Evolutionary conservation across 352 stramenopile species (phyloP).

Genomic region (Phytophthora sp.): DNA sequence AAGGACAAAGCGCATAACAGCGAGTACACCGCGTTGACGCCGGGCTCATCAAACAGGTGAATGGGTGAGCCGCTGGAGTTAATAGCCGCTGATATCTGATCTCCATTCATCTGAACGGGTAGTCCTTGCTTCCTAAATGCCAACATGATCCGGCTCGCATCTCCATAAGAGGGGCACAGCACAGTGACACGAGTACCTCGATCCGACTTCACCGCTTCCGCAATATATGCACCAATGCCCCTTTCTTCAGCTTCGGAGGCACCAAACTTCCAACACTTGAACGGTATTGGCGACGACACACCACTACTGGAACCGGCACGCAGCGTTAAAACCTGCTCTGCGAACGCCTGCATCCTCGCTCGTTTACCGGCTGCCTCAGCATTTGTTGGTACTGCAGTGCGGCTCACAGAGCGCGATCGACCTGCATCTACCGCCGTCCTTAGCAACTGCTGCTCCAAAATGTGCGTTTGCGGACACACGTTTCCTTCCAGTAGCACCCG

Average conservation of each 20-base stretch:
- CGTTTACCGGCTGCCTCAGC: background rate
- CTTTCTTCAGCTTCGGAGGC: slow-evolving; percentile 27
- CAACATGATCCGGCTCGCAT: slow-evolving; percentile 42
- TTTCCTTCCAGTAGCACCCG: slow-evolving; percentile 40
- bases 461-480: slow-evolving; percentile 35
- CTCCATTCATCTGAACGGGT: slow-evolving; percentile 16
- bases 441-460: slow-evolving; percentile 46
- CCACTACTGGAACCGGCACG: background rate
- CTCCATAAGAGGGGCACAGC: slow-evolving; percentile 42
- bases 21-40: slow-evolving; percentile 69
- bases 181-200: slow-evolving; percentile 30
- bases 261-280: slow-evolving; percentile 32
- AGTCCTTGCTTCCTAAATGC: slow-evolving; percentile 45
- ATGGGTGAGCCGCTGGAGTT: slow-evolving; percentile 15
- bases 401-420: slow-evolving; percentile 3
- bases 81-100: slow-evolving; percentile 6
- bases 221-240: slow-evolving; percentile 25
- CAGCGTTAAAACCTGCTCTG: slow-evolving; percentile 24
- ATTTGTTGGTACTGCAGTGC: background rate
- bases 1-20: slow-evolving; percentile 69
- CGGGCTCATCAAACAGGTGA: slow-evolving; percentile 65
- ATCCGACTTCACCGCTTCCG: slow-evolving; percentile 5
- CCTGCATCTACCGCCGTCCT: slow-evolving; percentile 3
- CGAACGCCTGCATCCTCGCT: slow-evolving; percentile 29
- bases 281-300: slow-evolving; percentile 8